Percentiles rank a stretch among this genome's conserved stretches.
These are phyloP conservation scores for Phyllostachys edulis DNA, from an alignment of 176 grass and related monocot genomes.

Conservation along the genomic window DNA sequence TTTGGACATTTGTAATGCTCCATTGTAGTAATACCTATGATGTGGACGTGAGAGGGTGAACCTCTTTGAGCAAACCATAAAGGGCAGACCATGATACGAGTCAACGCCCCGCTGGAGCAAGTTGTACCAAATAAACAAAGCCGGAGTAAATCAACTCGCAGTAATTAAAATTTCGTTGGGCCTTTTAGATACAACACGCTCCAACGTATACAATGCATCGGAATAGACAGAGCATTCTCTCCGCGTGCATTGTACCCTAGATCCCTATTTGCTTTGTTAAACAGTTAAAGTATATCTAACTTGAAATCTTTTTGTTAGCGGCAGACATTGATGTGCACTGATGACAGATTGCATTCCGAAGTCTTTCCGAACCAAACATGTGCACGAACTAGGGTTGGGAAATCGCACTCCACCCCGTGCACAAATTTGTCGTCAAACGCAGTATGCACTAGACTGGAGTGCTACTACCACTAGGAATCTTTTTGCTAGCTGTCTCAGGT, in stretches of 20 bases:
- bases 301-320: background rate
- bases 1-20: background rate
- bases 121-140: no score
- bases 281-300: background rate
- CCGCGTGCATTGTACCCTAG: no score
- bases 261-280: background rate
- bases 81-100: no score
- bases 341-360: background rate
- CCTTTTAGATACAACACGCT: no score
- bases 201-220: no score
- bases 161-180: no score
- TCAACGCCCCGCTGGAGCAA: no score
- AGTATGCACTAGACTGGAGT: background rate
- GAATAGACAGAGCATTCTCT: background rate
- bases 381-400: background rate
- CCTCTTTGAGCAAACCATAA: no score
- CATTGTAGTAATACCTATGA: background rate
- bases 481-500: background rate
- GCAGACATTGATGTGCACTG: background rate
- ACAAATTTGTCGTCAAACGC: no score
- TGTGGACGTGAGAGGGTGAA: background rate
- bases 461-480: conserved; percentile 21
- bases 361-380: conserved; percentile 33
- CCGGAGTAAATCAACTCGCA: no score
- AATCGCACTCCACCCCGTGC: background rate